A percentile compares a stretch with the other conserved stretches of the same genome.
phyloP scores from a whole-genome alignment of 176 grass and related monocot genomes.

The Saccharum officinarum region DNA sequence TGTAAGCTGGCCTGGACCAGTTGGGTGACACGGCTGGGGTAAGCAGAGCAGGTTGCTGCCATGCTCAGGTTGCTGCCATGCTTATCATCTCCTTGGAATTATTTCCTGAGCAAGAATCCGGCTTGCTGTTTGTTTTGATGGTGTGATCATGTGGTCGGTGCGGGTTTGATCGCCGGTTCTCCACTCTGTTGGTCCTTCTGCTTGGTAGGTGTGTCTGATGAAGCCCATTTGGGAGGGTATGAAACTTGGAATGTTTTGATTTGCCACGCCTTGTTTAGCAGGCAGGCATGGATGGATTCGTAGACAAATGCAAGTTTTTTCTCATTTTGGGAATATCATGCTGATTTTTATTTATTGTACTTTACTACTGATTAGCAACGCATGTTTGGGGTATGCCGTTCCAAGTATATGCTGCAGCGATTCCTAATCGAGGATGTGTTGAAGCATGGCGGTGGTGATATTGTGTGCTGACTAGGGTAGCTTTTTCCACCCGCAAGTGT shows the following conservation, averaged over 20 bases:
- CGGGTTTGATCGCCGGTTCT: background rate
- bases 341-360: background rate
- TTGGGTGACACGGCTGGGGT: too few relatives aligned
- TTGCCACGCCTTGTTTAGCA: background rate
- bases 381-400: background rate
- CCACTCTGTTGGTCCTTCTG: background rate
- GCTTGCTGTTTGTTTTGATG: background rate
- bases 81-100: background rate
- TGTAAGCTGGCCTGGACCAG: background rate
- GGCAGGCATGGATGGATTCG: background rate
- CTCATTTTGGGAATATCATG: background rate
- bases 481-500: too few relatives aligned
- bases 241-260: background rate
- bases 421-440: too few relatives aligned
- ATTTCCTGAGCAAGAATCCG: background rate
- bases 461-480: too few relatives aligned
- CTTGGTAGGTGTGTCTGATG: background rate
- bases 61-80: background rate
- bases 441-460: too few relatives aligned
- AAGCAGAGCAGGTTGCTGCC: background rate
- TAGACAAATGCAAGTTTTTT: background rate
- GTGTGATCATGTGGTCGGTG: background rate
- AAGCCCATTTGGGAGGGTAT: background rate
- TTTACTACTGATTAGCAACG: background rate
- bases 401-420: too few relatives aligned